Evolutionary conservation across 2,329 filamentous ascomycete species (phyloP).

Genomic region (Venturia aucupariae): DNA sequence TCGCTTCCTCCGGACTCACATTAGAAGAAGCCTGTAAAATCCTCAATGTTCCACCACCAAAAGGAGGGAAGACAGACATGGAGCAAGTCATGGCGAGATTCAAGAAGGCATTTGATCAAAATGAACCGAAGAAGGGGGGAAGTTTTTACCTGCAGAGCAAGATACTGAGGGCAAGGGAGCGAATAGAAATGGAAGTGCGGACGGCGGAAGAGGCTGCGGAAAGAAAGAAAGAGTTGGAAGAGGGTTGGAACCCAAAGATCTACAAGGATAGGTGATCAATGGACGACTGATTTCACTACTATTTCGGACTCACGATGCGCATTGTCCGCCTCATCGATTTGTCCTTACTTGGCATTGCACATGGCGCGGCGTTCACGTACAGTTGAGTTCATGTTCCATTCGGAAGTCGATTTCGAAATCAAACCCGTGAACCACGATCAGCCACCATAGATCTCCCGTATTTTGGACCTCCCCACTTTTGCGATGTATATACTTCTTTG

Average conservation of each 20-base stretch:
- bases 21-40: slow-evolving; percentile 97
- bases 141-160: slow-evolving; percentile 99
- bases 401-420: neutral
- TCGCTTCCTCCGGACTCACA: slow-evolving; percentile 64
- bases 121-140: slow-evolving; percentile 90
- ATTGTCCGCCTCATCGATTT: neutral
- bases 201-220: slow-evolving; percentile 61
- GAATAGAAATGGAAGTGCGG: slow-evolving; percentile 79
- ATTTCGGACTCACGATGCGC: neutral
- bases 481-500: neutral
- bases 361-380: neutral
- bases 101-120: slow-evolving; percentile 88
- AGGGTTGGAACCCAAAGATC: slow-evolving; percentile 90
- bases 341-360: neutral
- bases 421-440: neutral
- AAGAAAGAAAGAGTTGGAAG: slow-evolving; percentile 67
- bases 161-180: slow-evolving; percentile 79
- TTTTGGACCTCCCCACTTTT: neutral
- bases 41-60: slow-evolving; percentile 85
- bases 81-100: slow-evolving; percentile 77
- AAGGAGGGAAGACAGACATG: slow-evolving; percentile 65
- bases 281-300: neutral
- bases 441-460: neutral
- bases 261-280: slow-evolving; percentile 59
- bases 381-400: neutral